Evolutionary conservation across 192 early-diverging fungal species (phyloP), one percentile per base, ranked within the genome.

Genomic region (Coemansia sp.): DNA sequence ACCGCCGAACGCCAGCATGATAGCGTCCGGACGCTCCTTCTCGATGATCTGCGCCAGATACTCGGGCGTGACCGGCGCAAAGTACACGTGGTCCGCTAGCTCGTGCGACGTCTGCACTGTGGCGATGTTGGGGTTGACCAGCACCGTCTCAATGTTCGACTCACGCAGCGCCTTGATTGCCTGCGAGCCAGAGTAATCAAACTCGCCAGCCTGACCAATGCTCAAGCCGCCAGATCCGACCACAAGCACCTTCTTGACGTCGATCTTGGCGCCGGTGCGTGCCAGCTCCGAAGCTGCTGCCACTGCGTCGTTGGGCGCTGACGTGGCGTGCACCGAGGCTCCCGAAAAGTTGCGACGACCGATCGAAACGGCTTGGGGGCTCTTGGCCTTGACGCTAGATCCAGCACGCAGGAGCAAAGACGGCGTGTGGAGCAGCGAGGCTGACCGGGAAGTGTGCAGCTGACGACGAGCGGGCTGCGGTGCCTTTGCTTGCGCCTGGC

Each of bases 91-190:
- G 78, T 96, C 91, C 1, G 96, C 96, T 33, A 99, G 83, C 44
- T 87, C 89, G 64, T 93, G 85, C 24, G 88, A 91, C 30, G 96
- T 99, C 84, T 99, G 96, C 46, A 97, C 91, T 4, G 96, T 99
- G 34, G 96, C 96, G 71, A 99, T 99, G 78, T 99, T 99, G 51
- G 96, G 96, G 78, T 99, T 99, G 58, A 97, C 87, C n/a, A 99
- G 80, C 30, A 99, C 87, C 3, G 96, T 99, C 62, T 96, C 67
- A 53, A 99, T 86, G 18, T 84, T 85, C 30, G 91, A 90, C 70
- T 99, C 94, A 58, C 87, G 86, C 55, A 98, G 79, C 17, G 96
- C 96, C 78, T 98, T 98, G 83, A 98, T 98, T 19, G 96, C 96
- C 82, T 98, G 90, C 9, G 91, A 94, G 14, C 92, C 94, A 6